Conservation (phyloP, 1,139 yeast genomes). For the Yamadazyma spencermartinsiae region DNA sequence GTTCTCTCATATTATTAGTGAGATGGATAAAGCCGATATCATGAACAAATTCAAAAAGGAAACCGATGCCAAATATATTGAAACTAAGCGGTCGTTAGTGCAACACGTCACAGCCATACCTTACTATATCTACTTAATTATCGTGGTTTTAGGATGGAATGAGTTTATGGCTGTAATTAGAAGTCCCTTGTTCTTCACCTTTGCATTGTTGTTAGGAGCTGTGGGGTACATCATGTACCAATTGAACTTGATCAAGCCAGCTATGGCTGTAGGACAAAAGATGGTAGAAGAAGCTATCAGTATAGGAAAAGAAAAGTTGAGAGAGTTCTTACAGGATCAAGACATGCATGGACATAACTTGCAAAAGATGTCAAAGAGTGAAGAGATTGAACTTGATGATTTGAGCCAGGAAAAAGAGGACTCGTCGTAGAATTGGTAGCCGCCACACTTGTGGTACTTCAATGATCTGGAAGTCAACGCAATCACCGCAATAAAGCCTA, state of each 20-base stretch:
- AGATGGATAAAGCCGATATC: slow-evolving; percentile 58
- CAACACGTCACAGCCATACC: slow-evolving; percentile 79
- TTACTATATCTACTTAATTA: slow-evolving; percentile 69
- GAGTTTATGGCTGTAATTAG: slow-evolving; percentile 87
- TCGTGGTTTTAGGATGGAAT: slow-evolving; percentile 89
- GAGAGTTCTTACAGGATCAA: slow-evolving; percentile 45
- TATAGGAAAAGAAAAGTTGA: slow-evolving; percentile 59
- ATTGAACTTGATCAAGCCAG: slow-evolving; percentile 76
- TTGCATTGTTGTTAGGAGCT: slow-evolving; percentile 56
- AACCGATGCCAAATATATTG: slow-evolving; percentile 79
- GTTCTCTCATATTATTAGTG: slow-evolving; percentile 61
- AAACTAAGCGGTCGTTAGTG: slow-evolving; percentile 76
- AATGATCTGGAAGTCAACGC: too few relatives aligned
- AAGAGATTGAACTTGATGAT: neutral
- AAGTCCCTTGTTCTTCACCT: slow-evolving; percentile 74
- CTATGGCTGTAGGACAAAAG: slow-evolving; percentile 57
- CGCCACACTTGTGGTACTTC: too few relatives aligned
- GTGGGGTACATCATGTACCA: slow-evolving; percentile 68
- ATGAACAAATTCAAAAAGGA: slow-evolving; percentile 67
- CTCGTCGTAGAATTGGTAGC: too few relatives aligned
- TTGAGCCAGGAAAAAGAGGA: neutral
- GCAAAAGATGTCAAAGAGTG: slow-evolving; percentile 17
- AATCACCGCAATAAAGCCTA: too few relatives aligned
- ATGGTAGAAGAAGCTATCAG: slow-evolving; percentile 57
- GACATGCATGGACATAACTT: slow-evolving; percentile 27